These are phyloP conservation scores for Amaranthus cruentus DNA, from an alignment of 148 eudicot genomes.

Conservation along the genomic window DNA sequence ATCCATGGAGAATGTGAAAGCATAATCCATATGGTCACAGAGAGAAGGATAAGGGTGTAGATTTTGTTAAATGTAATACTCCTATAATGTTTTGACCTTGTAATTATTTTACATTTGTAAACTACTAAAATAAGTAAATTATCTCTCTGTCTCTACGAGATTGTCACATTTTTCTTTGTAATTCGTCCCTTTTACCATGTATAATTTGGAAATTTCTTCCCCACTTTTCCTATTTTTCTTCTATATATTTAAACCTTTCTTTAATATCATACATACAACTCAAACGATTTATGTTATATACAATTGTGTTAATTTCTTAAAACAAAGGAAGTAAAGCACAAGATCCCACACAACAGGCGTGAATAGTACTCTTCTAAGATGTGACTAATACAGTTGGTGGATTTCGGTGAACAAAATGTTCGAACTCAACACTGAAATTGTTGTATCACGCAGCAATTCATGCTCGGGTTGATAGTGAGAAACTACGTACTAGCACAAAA, in stretches of 20 bases:
- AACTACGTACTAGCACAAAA: slow-evolving; percentile 40
- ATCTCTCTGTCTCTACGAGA: no score
- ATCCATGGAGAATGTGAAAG: not conserved
- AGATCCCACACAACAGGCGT: no score
- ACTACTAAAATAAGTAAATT: slow-evolving; percentile 4
- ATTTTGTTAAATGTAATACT: not conserved
- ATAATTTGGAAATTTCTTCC: no score
- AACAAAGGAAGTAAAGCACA: no score
- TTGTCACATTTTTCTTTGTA: no score
- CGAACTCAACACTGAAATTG: slow-evolving; percentile 46
- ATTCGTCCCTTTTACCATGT: no score
- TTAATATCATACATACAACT: no score
- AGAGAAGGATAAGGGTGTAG: not conserved
- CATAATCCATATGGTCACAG: not conserved
- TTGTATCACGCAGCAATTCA: slow-evolving; percentile 55
- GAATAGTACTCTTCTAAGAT: no score
- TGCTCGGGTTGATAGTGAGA: slow-evolving; percentile 50
- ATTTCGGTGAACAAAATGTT: slow-evolving; percentile 64
- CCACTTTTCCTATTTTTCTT: no score
- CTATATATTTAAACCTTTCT: no score
- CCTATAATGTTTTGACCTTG: not conserved
- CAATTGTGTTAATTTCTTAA: no score
- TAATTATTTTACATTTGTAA: slow-evolving; percentile 4
- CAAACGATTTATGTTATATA: no score
- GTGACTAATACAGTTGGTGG: slow-evolving; percentile 43